Conservation (phyloP, 345 rosid genomes). For the Linum usitatissimum region DNA sequence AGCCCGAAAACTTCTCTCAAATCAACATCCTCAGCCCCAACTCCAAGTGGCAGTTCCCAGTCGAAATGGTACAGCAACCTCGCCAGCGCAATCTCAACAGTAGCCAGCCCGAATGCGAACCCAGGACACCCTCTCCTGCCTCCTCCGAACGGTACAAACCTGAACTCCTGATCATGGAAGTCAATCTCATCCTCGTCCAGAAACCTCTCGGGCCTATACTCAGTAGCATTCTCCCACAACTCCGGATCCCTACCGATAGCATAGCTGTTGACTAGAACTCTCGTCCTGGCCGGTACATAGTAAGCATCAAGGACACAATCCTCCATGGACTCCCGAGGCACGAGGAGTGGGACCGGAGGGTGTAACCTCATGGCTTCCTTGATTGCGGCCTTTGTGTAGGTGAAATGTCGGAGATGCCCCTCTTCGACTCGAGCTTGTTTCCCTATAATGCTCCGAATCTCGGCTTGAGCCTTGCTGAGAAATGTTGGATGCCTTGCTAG, state of each 20-base stretch:
- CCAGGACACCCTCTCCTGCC: conserved; percentile 37
- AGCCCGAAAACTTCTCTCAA: conserved; percentile 27
- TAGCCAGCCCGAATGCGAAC: conserved; percentile 17
- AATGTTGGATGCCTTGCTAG: conserved; percentile 23
- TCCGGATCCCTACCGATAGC: conserved; percentile 19
- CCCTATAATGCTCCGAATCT: conserved; percentile 18
- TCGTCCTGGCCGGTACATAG: conserved; percentile 28
- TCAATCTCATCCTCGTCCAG: conserved; percentile 7
- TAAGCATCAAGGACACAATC: conserved; percentile 23
- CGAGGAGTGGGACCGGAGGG: conserved; percentile 28
- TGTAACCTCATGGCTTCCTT: conserved; percentile 30
- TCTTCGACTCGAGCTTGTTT: conserved; percentile 4
- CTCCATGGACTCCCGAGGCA: conserved; percentile 30
- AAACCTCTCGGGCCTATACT: conserved; percentile 32
- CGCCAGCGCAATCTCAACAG: conserved; percentile 21
- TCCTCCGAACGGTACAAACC: conserved; percentile 30
- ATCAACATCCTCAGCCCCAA: conserved; percentile 12
- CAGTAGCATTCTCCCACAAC: conserved; percentile 20
- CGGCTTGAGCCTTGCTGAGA: conserved; percentile 23
- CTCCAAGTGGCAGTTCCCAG: conserved; percentile 26
- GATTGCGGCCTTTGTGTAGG: conserved; percentile 25
- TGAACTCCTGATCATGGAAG: conserved; percentile 25
- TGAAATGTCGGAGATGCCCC: conserved; percentile 15
- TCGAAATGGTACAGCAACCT: conserved; percentile 24
- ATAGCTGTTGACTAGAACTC: conserved; percentile 22